Conservation (phyloP, 768 basidiomycete species). For the Hericium coralloides region DNA sequence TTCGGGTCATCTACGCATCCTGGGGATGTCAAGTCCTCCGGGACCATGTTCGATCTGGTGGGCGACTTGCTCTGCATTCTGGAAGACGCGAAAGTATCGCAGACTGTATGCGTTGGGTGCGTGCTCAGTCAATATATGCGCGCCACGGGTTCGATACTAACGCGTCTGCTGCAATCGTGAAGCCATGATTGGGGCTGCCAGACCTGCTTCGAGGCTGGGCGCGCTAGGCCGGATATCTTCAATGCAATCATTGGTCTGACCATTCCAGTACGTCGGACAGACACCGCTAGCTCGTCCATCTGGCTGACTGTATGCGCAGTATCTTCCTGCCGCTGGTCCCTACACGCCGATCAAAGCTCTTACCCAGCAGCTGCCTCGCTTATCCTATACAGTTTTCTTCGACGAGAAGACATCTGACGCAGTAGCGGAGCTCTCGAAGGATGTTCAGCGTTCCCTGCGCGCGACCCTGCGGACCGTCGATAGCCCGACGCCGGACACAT, state of each 20-base stretch:
- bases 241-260: constrained; percentile 46
- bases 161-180: neutral
- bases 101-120: constrained; percentile 58
- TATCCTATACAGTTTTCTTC: constrained; percentile 55
- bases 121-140: constrained; percentile 5
- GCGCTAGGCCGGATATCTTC: constrained; percentile 58
- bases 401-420: constrained; percentile 39
- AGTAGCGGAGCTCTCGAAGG: constrained; percentile 40
- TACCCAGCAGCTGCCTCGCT: constrained; percentile 33
- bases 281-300: neutral
- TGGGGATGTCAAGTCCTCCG: constrained; percentile 49
- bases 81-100: constrained; percentile 35
- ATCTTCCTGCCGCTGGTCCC: constrained; percentile 42
- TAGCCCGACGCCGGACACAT: constrained; percentile 47
- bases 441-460: constrained; percentile 49
- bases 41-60: constrained; percentile 50
- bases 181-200: constrained; percentile 76
- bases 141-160: neutral
- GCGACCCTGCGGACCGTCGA: constrained; percentile 42
- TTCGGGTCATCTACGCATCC: constrained; percentile 64
- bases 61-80: constrained; percentile 59
- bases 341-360: constrained; percentile 39
- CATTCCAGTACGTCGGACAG: constrained; percentile 41
- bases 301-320: constrained; percentile 31
- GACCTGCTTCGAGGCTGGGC: constrained; percentile 59